Evolutionary conservation across 192 early-diverging fungal genomes (phyloP).

Genomic region (Entophlyctis helioformis): DNA sequence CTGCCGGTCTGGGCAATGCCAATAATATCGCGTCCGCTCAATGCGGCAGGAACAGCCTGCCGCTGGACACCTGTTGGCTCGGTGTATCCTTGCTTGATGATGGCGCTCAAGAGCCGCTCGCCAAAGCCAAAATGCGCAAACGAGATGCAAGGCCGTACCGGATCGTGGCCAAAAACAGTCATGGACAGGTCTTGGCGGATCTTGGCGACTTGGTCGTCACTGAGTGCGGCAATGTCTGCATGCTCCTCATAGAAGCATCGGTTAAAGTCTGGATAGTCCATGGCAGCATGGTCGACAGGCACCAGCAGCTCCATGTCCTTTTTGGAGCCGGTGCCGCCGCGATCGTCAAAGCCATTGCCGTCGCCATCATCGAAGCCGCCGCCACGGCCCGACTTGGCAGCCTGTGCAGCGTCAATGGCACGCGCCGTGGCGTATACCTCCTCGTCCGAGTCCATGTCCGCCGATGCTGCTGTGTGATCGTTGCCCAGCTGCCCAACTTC

Average conservation of each 20-base stretch:
- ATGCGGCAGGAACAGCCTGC: constrained; percentile 64
- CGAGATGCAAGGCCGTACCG: constrained; percentile 63
- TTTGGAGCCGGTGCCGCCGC: constrained; percentile 1
- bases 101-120: constrained; percentile 45
- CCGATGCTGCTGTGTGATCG: too few relatives aligned
- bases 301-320: constrained; percentile 60
- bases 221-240: constrained; percentile 52
- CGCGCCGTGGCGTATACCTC: constrained; percentile 73
- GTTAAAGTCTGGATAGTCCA: constrained; percentile 57
- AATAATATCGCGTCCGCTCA: constrained; percentile 70
- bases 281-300: constrained; percentile 50
- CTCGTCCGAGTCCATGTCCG: constrained; percentile 61
- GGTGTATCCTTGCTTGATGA: constrained; percentile 53
- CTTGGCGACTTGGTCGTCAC: constrained; percentile 33
- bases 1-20: constrained; percentile 79
- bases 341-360: constrained; percentile 6
- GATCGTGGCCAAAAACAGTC: constrained; percentile 48
- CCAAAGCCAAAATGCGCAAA: constrained; percentile 82
- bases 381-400: too few relatives aligned
- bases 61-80: constrained; percentile 67
- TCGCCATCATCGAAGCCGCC: constrained; percentile 28
- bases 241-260: constrained; percentile 75
- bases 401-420: constrained; percentile 63
- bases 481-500: constrained; percentile 58
- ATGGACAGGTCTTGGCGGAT: constrained; percentile 52